Evolutionary conservation across 169 alveolate genomes (phyloP).

Genomic region (Plasmodium chabaudi): DNA sequence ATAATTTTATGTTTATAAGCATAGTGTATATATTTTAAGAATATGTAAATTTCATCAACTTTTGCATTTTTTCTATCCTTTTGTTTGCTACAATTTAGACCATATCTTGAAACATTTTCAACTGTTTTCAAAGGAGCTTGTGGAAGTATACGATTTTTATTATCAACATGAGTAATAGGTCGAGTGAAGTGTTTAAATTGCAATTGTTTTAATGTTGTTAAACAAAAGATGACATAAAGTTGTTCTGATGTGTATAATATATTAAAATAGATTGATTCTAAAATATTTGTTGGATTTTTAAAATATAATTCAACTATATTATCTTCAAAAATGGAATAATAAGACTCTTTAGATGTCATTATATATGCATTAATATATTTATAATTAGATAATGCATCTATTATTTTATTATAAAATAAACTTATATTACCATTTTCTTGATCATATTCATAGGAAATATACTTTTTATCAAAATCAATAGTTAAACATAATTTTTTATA

Average conservation of each 20-base stretch:
- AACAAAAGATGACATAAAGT: slow-evolving; percentile 28
- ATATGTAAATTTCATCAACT: slow-evolving; percentile 38
- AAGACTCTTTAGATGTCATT: neutral
- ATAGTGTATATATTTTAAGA: slow-evolving; percentile 63
- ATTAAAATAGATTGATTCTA: slow-evolving; percentile 28
- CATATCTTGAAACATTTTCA: neutral
- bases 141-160: neutral
- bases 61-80: neutral
- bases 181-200: neutral
- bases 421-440: slow-evolving; percentile 21
- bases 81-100: neutral
- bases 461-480: slow-evolving; percentile 49
- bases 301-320: slow-evolving; percentile 39
- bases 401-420: slow-evolving; percentile 28
- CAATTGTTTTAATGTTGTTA: slow-evolving; percentile 21
- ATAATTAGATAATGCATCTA: slow-evolving; percentile 17
- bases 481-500: slow-evolving; percentile 34
- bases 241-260: slow-evolving; percentile 45
- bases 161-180: neutral
- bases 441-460: slow-evolving; percentile 24
- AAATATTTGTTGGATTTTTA: slow-evolving; percentile 12
- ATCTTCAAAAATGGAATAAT: slow-evolving; percentile 20
- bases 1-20: slow-evolving; percentile 35
- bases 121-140: neutral
- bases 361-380: slow-evolving; percentile 49